Evolutionary conservation across 352 stramenopile genomes (phyloP).

Genomic region (Phytopythium cucurbitacearum): DNA sequence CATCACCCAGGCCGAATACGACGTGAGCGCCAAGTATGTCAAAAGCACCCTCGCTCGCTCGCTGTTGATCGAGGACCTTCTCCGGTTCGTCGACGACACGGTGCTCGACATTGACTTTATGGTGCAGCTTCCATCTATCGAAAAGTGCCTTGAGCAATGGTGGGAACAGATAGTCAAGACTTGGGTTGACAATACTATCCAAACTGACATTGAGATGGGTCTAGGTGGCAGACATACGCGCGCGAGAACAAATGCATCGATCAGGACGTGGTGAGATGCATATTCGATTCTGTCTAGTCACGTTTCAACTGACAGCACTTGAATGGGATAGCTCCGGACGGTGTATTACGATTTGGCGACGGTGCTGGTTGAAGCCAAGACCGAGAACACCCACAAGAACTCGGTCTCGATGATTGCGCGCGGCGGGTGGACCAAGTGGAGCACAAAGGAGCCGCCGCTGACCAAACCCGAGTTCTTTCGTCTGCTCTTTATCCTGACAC

Average conservation of each 20-base stretch:
- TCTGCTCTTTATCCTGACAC: slow-evolving; percentile 65
- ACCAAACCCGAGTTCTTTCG: slow-evolving; percentile 54
- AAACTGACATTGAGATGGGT: not conserved
- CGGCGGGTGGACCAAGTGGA: slow-evolving; percentile 68
- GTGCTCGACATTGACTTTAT: slow-evolving; percentile 81
- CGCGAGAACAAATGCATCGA: slow-evolving; percentile 35
- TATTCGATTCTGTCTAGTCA: not conserved
- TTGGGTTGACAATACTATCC: not conserved
- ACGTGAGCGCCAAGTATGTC: slow-evolving; percentile 68
- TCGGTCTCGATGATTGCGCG: slow-evolving; percentile 75
- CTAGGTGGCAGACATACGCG: slow-evolving; percentile 47
- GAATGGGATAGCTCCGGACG: slow-evolving; percentile 35
- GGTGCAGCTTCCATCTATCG: slow-evolving; percentile 78
- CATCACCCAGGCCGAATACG: slow-evolving; percentile 53
- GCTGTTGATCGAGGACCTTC: slow-evolving; percentile 53
- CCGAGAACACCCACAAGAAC: slow-evolving; percentile 74
- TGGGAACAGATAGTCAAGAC: slow-evolving; percentile 8
- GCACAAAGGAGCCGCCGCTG: slow-evolving; percentile 44
- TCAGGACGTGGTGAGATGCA: slow-evolving; percentile 36
- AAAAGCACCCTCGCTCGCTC: slow-evolving; percentile 71
- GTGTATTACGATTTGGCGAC: slow-evolving; percentile 72
- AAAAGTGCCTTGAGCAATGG: slow-evolving; percentile 73
- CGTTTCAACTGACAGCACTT: not conserved
- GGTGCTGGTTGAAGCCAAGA: slow-evolving; percentile 72
- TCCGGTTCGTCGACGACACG: slow-evolving; percentile 70